Evolutionary conservation across 176 grass and related monocot genomes (phyloP), one percentile per base, ranked within the genome.

Genomic region (Alloteropsis semialata): DNA sequence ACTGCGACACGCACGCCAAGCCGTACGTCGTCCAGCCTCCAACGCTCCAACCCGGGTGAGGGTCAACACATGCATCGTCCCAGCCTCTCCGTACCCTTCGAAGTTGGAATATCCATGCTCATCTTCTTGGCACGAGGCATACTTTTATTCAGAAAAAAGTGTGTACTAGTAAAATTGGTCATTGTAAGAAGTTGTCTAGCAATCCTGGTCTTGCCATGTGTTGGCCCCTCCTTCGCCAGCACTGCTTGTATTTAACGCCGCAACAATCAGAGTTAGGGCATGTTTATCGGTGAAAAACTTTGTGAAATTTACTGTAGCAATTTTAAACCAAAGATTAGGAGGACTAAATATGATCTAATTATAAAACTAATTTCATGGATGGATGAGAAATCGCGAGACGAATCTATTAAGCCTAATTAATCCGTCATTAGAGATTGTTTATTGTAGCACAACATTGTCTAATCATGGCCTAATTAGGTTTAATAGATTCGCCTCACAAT

Each of bases 61-160:
- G 46, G 69, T 68, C 59, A 75, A 74, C 69, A 74, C 16, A 44
- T 55, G 55, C 66, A 69, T 25, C 65, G n/a, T n/a, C n/a, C n/a
- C n/a, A n/a, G n/a, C n/a, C 7, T 36, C 34, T 36, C n/a, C 12
- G 42, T 45, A 8, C 48, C 48, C 18, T 74, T 21, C 9, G 3
- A 14, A 34, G 8, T 48, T 32, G 14, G 54, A 27, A 19, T 42
- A 39, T n/a, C 14, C 8, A 17, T 42, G 51, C 36, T 16, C 2
- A 8, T 44, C 57, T 30, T 28, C 24, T 30, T 21, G 75, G n/a
- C 8, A 29, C n/a, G 13, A 38, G 12, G 8, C 54, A 41, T 11
- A 48, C 9, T n/a, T 46, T 38, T 27, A 18, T n/a, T 0, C 2
- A 19, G 1, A 66, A 21, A 50, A 58, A 77, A 1, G 8, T 30